Base-by-base conservation (phyloP, 306 rosid species). In the Echinosophora koreensis region DNA sequence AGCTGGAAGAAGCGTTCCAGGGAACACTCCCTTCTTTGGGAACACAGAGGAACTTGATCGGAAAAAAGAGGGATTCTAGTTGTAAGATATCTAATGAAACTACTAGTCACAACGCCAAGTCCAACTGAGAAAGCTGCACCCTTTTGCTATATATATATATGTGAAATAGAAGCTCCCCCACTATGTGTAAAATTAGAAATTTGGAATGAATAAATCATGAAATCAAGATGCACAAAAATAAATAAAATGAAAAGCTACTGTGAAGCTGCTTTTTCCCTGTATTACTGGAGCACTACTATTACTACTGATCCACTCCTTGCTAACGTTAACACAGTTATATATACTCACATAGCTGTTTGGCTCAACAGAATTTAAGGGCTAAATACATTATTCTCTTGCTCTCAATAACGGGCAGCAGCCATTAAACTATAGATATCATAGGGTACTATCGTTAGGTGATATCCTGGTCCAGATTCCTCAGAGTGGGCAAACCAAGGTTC, bases 381-480 rank as follows among this genome's bases (percentile, higher is more conserved):
- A 55, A 18, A 55, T 8, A 5, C 63, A 10, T 57, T 3, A 13
- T 46, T 46, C 47, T 41, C 47, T 41, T 9, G 3, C 56, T 51
- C 18, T 51, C 17, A 22, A n/a, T 5, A n/a, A n/a, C 56, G 22
- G n/a, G 22, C 9, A 5, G 56, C 56, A 15, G 22, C 18, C 22
- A 14, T n/a, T 50, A 0, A 50, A 50, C 8, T 51, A 5, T 51
- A n/a, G 18, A 8, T 42, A 8, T 8, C 47, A 44, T 44, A 11
- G 14, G 11, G 50, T 44, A 44, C 5, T 22, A 22, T 22, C 50
- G 14, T 44, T 44, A 11, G 50, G 14, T 9, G 50, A 44, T 52
- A 66, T 80, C 66, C 80, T 84, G 66, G 83, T 77, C n/a, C 83
- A 84, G 69, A 65, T 69, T 75, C 88, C 91, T 75, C 71, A 78